Conservation (phyloP, 2,329 filamentous ascomycete species). For the Ophiobolus disseminans region DNA sequence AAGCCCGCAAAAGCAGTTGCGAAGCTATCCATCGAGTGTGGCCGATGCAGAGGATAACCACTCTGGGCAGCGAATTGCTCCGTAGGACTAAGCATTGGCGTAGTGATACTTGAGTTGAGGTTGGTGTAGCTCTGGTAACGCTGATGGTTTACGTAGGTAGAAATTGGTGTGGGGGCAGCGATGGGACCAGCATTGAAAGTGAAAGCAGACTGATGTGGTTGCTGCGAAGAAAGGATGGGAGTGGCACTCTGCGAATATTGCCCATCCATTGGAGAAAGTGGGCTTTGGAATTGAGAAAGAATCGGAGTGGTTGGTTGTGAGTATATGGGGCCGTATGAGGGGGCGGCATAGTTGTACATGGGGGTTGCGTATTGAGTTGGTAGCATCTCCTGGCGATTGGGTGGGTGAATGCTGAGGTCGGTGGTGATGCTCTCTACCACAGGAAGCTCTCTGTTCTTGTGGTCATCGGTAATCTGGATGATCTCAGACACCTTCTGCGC, state of each 20-base stretch:
- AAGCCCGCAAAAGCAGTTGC: constrained; percentile 13
- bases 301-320: constrained; percentile 40
- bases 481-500: constrained; percentile 77
- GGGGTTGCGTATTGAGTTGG: constrained; percentile 23
- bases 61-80: constrained; percentile 20
- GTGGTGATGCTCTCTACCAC: constrained; percentile 27
- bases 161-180: constrained; percentile 12
- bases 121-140: constrained; percentile 29
- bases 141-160: constrained; percentile 26
- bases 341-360: constrained; percentile 30
- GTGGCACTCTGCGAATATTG: constrained; percentile 21
- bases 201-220: constrained; percentile 17
- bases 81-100: constrained; percentile 33
- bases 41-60: constrained; percentile 31
- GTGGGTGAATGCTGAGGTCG: constrained; percentile 26
- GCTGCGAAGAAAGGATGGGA: constrained; percentile 11
- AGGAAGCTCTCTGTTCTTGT: constrained; percentile 69
- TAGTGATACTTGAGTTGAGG: too few species aligned
- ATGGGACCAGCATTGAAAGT: constrained; percentile 15
- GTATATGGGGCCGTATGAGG: constrained; percentile 30
- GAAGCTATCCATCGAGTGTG: constrained; percentile 36
- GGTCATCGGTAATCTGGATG: constrained; percentile 98
- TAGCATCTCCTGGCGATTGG: constrained; percentile 17
- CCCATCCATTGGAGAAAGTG: constrained; percentile 25
- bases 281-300: constrained; percentile 25